These are phyloP conservation scores for Zygosaccharomyces pseudorouxii DNA, from an alignment of 805 yeast genomes.

Conservation along the genomic window DNA sequence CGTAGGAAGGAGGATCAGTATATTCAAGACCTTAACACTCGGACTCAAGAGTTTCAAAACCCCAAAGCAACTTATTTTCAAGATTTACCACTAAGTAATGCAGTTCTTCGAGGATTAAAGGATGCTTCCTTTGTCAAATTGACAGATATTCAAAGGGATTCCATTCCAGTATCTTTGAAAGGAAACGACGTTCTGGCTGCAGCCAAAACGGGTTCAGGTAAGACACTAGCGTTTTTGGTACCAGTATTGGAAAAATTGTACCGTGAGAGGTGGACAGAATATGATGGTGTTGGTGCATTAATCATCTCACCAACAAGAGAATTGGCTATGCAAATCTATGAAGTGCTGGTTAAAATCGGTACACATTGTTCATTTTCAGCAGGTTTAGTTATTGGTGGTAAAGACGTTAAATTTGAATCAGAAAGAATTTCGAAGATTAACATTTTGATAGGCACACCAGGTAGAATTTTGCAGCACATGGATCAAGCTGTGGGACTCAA, in stretches of 20 bases:
- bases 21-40: slow-evolving; percentile 43
- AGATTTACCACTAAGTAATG: slow-evolving; percentile 70
- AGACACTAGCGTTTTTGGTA: slow-evolving; percentile 78
- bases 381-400: slow-evolving; percentile 90
- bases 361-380: slow-evolving; percentile 72
- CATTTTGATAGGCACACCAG: slow-evolving; percentile 87
- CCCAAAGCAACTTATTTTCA: slow-evolving; percentile 49
- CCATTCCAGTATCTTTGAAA: slow-evolving; percentile 71
- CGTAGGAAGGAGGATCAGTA: slow-evolving; percentile 37
- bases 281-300: slow-evolving; percentile 85
- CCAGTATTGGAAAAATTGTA: slow-evolving; percentile 72
- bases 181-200: slow-evolving; percentile 82
- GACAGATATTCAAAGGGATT: slow-evolving; percentile 80
- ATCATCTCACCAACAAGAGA: slow-evolving; percentile 92
- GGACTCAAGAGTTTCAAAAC: slow-evolving; percentile 50
- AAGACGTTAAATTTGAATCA: slow-evolving; percentile 74
- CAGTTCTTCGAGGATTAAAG: slow-evolving; percentile 65
- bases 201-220: slow-evolving; percentile 83
- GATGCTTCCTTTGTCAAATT: slow-evolving; percentile 72
- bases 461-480: slow-evolving; percentile 82
- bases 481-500: slow-evolving; percentile 84
- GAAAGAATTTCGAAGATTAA: slow-evolving; percentile 77
- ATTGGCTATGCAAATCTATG: slow-evolving; percentile 84
- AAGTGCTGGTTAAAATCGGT: slow-evolving; percentile 80
- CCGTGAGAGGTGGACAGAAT: slow-evolving; percentile 69